Percentiles rank a stretch among this genome's conserved stretches.
phyloP scores from a whole-genome alignment of 306 rosid genomes.

The Cicer cuneatum region DNA sequence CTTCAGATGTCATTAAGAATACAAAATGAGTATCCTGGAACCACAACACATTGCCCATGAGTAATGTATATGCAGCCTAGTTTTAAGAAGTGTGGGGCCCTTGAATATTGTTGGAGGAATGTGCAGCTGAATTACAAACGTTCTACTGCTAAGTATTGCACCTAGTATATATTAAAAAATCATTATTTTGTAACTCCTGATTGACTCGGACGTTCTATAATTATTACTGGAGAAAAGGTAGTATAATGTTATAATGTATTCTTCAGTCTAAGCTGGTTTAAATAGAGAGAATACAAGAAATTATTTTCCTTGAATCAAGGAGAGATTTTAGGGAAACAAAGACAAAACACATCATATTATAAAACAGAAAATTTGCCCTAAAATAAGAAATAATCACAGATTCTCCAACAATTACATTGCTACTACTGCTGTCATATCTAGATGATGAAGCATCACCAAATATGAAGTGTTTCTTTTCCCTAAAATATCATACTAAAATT shows the following conservation, averaged over 20 bases:
- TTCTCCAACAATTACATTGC: too few relatives aligned
- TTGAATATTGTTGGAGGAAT: constrained; percentile 5
- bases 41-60: too few relatives aligned
- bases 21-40: too few relatives aligned
- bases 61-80: not conserved
- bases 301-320: too few relatives aligned
- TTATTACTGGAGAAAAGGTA: not conserved
- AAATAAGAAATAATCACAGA: too few relatives aligned
- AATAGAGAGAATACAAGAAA: too few relatives aligned
- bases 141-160: not conserved
- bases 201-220: constrained; percentile 9
- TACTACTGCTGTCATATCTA: not conserved
- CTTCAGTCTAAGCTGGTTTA: too few relatives aligned
- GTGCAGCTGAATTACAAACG: constrained; percentile 6
- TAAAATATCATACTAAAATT: constrained; percentile 3
- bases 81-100: not conserved
- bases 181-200: constrained; percentile 3
- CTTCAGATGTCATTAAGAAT: too few relatives aligned
- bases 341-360: too few relatives aligned
- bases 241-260: too few relatives aligned
- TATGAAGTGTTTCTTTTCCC: constrained; percentile 25
- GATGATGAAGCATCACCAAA: constrained; percentile 26
- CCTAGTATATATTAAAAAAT: not conserved
- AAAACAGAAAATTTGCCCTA: too few relatives aligned
- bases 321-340: too few relatives aligned